Base-by-base conservation (phyloP, 352 stramenopile genomes). In the Thraustochytrium sp. region DNA sequence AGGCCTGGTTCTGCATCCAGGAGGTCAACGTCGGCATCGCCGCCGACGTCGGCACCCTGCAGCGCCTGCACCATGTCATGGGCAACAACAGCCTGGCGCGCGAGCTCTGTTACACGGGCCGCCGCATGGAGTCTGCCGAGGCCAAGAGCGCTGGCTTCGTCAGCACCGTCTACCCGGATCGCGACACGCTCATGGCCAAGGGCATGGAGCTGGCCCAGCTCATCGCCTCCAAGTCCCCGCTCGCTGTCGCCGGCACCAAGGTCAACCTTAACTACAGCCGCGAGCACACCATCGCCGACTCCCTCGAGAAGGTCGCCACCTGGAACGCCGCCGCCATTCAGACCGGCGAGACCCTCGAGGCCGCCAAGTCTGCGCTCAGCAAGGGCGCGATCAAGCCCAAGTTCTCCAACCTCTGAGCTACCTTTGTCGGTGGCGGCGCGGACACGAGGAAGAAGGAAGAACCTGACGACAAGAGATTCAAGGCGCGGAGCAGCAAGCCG, bases 291-390 rank as follows among this genome's bases (percentile, higher is more conserved):
- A 86, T 93, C 37, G 46, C 76, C 16, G 88, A 92, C 73, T 87
- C 87, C 11, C 65, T 93, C 31, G 85, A 92, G 46, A 89, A 91
- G 51, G 82, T 92, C 63, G 86, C 87, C 34, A 85, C 86, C 53
- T 90, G 90, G 53, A 93, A 92, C 84, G 86, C 87, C n/a, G 55
- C 87, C 11, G 89, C 89, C 49, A 82, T 92, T 29, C 90, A 92
- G 86, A 90, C 89, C 2, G 76, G 90, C n/a, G 90, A 93, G 85
- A 86, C 91, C 56, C 44, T 85, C 36, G 85, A 89, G 76, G 87
- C 88, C 37, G 87, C 87, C 51, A 85, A 84, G 86, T 76, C 83
- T 26, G 38, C 62, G 13, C 42, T 87, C 5, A 40, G 16, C n/a
- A 84, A 84, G 59, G 42, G 31, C 48, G 59, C 26, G 21, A 13